phyloP scores from a whole-genome alignment of 2,329 filamentous ascomycete genomes.

The Xylariaceae sp. region DNA sequence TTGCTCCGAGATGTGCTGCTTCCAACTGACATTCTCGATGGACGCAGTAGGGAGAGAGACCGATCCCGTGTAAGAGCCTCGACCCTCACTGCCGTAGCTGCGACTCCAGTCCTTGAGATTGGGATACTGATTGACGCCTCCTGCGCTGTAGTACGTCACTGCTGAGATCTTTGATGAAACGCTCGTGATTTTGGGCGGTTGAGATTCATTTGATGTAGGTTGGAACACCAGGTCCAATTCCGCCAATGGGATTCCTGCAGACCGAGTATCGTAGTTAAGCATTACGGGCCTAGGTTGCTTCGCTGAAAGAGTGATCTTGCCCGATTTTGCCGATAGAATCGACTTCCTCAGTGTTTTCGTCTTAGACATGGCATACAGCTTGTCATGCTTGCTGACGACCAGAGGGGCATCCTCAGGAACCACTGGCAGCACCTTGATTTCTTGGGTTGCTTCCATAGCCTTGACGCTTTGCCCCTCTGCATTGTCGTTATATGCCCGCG shows the following conservation, averaged over 20 bases:
- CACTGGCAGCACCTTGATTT: slow-evolving; percentile 53
- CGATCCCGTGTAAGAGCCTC: slow-evolving; percentile 46
- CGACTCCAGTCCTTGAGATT: slow-evolving; percentile 47
- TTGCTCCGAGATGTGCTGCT: slow-evolving; percentile 31
- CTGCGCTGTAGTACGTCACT: slow-evolving; percentile 51
- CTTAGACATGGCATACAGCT: slow-evolving; percentile 49
- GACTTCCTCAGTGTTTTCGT: slow-evolving; percentile 53
- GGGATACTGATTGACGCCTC: slow-evolving; percentile 45
- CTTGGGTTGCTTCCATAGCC: slow-evolving; percentile 41
- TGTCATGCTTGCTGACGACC: slow-evolving; percentile 46
- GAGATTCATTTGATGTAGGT: slow-evolving; percentile 40
- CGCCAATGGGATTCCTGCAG: slow-evolving; percentile 41
- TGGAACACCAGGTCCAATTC: slow-evolving; percentile 48
- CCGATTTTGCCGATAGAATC: slow-evolving; percentile 50
- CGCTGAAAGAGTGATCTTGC: slow-evolving; percentile 45
- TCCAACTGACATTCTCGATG: slow-evolving; percentile 41
- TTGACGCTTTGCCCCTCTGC: slow-evolving; percentile 24
- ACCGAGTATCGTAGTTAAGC: slow-evolving; percentile 48
- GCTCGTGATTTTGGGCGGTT: slow-evolving; percentile 47
- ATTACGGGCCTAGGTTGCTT: slow-evolving; percentile 48
- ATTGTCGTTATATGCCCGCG: slow-evolving; percentile 37
- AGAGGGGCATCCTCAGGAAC: slow-evolving; percentile 51
- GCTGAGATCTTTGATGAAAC: slow-evolving; percentile 51
- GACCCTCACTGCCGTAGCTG: slow-evolving; percentile 39
- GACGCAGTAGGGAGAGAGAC: slow-evolving; percentile 39